Base-by-base conservation (phyloP, 768 basidiomycete species). In the Bullera alba region DNA sequence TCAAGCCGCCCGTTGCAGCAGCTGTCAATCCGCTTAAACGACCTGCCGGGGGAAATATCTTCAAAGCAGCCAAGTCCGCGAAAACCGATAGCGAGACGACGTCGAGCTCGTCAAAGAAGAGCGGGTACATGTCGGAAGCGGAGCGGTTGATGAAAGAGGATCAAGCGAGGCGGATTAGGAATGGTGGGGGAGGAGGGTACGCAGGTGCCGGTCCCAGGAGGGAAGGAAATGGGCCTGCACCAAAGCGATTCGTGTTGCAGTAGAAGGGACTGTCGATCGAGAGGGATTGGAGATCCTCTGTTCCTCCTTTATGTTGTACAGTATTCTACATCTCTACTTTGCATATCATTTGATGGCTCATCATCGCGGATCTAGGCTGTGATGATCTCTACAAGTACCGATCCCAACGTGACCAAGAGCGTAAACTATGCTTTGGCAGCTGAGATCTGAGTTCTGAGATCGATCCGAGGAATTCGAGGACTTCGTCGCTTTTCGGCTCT, bases 121-220 rank as follows among this genome's bases (percentile, higher is more conserved):
- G 79, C 10, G 75, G 81, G 43, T 76, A 79, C 17, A 81, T 91
- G 79, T 82, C 83, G 60, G 87, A 86, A 22, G 86, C 86, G 15
- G 92, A 96, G 72, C 77, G 80, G 56, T 73, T 97, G 51, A 92
- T 95, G 53, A 58, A 83, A 51, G 93, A 96, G 76, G 90, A 95
- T 25, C 86, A 87, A 74, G 88, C 89, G 71, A 78, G 89, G 67
- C 92, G 93, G 73, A 79, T 36, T 32, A 54, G 54, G 19, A 51
- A 59, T 4, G 36, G 34, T 22, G n/a, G 59, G 60, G 4, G 42
- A 38, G 36, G 29, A 25, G 47, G 53, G 15, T 48, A 45, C 38
- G 22, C 30, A 4, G 53, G 53, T 25, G 16, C 41, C 19, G 51
- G 51, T 25, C 51, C 51, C 21, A 45, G 29, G 23, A 46, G 51